Conservation (phyloP, 106 monocot species). For the Hemerocallis citrina region DNA sequence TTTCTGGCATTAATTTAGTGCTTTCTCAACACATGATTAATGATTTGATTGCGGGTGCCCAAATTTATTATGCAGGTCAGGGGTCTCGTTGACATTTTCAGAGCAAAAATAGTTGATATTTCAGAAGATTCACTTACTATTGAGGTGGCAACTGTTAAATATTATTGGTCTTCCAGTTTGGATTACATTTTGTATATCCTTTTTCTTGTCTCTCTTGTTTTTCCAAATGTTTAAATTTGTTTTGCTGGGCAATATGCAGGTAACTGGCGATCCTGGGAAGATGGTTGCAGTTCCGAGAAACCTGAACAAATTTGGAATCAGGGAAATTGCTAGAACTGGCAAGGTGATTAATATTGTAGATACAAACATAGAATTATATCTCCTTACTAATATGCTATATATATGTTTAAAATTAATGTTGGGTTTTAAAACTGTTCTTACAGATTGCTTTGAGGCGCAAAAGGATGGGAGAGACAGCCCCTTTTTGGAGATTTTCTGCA, state of each 20-base stretch:
- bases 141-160: conserved; percentile 41
- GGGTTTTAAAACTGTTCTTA: too few species aligned
- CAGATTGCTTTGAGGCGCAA: conserved; percentile 91
- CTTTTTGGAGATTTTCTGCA: conserved; percentile 92
- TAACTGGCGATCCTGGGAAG: conserved; percentile 92
- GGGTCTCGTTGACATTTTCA: conserved; percentile 78
- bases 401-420: too few species aligned
- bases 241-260: conserved; percentile 28
- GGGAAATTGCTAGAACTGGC: conserved; percentile 89
- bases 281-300: conserved; percentile 64
- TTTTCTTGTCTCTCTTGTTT: too few species aligned
- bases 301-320: conserved; percentile 76
- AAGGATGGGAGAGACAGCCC: conserved; percentile 69
- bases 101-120: conserved; percentile 84
- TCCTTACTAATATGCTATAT: too few species aligned
- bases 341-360: conserved; percentile 45
- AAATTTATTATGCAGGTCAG: conserved; percentile 49
- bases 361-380: too few species aligned
- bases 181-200: background rate
- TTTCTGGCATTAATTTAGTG: background rate
- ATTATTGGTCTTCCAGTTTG: background rate
- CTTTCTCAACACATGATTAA: too few species aligned
- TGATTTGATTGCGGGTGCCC: too few species aligned
- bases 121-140: conserved; percentile 69
- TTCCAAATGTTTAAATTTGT: too few species aligned